Conservation (phyloP, 805 yeast species). For the Teunomyces panamensis region DNA sequence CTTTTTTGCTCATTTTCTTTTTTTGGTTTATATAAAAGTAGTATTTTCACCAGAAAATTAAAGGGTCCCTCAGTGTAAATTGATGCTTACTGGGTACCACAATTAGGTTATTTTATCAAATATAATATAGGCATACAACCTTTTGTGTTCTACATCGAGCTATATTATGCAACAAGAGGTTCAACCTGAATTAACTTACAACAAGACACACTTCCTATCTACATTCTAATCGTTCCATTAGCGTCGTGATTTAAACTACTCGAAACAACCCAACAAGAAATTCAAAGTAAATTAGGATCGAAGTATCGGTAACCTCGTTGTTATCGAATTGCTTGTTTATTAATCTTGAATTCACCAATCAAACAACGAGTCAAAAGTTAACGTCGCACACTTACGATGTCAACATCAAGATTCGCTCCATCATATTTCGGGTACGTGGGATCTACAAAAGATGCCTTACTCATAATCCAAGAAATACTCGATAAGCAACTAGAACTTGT, state of each 20-base stretch:
- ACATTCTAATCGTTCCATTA: background rate
- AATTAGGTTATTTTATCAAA: background rate
- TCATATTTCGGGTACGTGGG: conserved; percentile 75
- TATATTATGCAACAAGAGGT: background rate
- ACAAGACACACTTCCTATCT: background rate
- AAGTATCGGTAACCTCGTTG: background rate
- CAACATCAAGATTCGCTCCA: conserved; percentile 35
- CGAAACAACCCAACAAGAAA: background rate
- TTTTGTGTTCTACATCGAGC: background rate
- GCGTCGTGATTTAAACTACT: background rate
- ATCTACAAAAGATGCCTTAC: conserved; percentile 77
- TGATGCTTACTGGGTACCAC: conserved; percentile 1
- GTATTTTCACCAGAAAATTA: conserved; percentile 2
- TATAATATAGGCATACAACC: background rate
- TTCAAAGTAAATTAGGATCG: background rate
- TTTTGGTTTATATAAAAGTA: conserved; percentile 4
- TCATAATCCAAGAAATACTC: conserved; percentile 76
- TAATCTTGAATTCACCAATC: background rate
- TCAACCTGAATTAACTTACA: background rate
- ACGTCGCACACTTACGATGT: conserved; percentile 1
- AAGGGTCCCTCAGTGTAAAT: conserved; percentile 3
- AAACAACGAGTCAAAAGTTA: background rate
- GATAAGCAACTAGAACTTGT: conserved; percentile 59
- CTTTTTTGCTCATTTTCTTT: conserved; percentile 2
- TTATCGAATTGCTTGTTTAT: background rate